A percentile compares a stretch with the other conserved stretches of the same genome.
These are phyloP conservation scores for Alternaria consortialis DNA, from an alignment of 2,329 filamentous ascomycete species.

Conservation along the genomic window DNA sequence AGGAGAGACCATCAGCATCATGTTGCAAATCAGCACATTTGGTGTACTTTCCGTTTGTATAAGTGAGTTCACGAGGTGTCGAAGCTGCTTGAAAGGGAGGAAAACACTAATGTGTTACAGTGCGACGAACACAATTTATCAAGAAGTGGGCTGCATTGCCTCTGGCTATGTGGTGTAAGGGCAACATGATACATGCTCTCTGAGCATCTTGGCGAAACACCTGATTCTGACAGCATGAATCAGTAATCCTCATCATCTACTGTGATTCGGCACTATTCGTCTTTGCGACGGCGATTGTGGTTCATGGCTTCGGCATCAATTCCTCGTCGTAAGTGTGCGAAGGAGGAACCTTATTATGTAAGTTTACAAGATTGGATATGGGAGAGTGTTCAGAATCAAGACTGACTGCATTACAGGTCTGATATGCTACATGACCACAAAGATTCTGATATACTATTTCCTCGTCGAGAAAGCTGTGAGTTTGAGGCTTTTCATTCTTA, in stretches of 20 bases:
- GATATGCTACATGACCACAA: conserved; percentile 69
- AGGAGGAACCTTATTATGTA: conserved; percentile 67
- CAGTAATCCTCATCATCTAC: conserved; percentile 69
- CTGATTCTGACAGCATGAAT: background rate
- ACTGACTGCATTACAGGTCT: conserved; percentile 48
- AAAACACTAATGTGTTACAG: conserved; percentile 15
- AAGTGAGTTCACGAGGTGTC: conserved; percentile 12
- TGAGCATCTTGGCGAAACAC: background rate
- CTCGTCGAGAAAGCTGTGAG: conserved; percentile 70
- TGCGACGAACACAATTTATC: conserved; percentile 35
- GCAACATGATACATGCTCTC: background rate
- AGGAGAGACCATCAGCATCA: conserved; percentile 34
- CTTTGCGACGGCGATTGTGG: conserved; percentile 64
- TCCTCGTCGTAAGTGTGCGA: conserved; percentile 62
- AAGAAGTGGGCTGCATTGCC: conserved; percentile 33
- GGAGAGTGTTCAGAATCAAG: background rate
- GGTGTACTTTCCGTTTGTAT: conserved; percentile 30
- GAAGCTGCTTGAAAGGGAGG: background rate
- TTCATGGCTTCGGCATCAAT: conserved; percentile 67
- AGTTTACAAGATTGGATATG: background rate
- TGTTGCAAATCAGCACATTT: conserved; percentile 36
- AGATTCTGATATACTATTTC: conserved; percentile 73
- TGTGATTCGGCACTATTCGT: conserved; percentile 69
- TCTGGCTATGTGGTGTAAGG: conserved; percentile 32
- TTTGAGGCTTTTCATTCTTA: conserved; percentile 8